Conservation (phyloP, 495 filamentous ascomycete species). For the Neurospora sp. region DNA sequence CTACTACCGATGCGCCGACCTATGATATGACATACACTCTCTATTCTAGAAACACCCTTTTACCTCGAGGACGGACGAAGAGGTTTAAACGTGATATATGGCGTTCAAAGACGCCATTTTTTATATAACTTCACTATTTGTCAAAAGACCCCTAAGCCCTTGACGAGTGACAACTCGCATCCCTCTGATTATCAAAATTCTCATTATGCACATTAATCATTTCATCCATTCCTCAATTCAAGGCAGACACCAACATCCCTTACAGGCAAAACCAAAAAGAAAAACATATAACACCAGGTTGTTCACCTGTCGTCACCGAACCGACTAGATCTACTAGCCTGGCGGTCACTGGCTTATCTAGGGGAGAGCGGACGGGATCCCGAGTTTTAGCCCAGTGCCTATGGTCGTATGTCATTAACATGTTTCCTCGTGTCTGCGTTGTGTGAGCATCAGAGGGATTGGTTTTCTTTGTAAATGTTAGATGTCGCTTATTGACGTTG, state of each 20-base stretch:
- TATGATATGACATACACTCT: background rate
- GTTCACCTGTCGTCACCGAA: background rate
- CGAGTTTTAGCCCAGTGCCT: slow-evolving; percentile 18
- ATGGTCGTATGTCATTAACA: background rate
- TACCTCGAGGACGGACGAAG: background rate
- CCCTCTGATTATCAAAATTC: too few relatives aligned
- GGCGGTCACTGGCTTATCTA: slow-evolving; percentile 22
- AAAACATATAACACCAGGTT: background rate
- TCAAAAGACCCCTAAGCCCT: background rate
- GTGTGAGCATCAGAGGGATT: background rate
- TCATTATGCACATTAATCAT: background rate
- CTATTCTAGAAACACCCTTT: background rate
- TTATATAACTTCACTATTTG: background rate
- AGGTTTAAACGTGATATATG: background rate
- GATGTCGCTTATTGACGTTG: background rate
- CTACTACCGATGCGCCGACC: background rate
- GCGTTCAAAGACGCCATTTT: background rate
- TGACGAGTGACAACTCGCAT: background rate
- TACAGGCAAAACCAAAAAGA: background rate
- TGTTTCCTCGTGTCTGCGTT: background rate
- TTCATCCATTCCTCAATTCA: background rate
- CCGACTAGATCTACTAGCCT: background rate
- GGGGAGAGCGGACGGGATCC: slow-evolving; percentile 43
- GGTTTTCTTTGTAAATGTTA: background rate
- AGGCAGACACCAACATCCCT: background rate